phyloP scores from a whole-genome alignment of 352 stramenopile genomes.

The Phytophthora tentaculata region DNA sequence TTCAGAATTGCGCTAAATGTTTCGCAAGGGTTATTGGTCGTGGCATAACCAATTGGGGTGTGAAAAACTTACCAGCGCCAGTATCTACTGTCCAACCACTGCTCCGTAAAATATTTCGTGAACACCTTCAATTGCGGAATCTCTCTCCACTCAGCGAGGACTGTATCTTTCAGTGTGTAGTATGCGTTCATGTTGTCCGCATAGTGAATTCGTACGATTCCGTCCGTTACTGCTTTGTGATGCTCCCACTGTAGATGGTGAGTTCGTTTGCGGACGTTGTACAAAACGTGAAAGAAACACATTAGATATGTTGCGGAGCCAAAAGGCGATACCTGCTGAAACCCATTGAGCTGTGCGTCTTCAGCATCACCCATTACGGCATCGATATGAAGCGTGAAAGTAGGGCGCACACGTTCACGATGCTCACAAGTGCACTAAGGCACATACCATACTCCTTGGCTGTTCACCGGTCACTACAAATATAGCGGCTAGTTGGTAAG shows the following conservation, averaged over 20 bases:
- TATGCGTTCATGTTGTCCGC: constrained; percentile 1
- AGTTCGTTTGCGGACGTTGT: background rate
- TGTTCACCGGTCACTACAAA: constrained; percentile 17
- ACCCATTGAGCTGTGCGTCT: constrained; percentile 2
- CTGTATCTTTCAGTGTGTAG: background rate
- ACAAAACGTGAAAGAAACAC: constrained; percentile 2
- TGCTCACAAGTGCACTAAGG: background rate
- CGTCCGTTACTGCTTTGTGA: background rate
- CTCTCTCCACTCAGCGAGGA: background rate
- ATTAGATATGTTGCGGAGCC: background rate
- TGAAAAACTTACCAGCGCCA: background rate
- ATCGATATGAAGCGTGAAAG: background rate
- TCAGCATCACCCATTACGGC: constrained; percentile 6
- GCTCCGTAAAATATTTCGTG: constrained; percentile 1
- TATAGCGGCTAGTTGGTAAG: constrained; percentile 17
- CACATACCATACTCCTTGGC: constrained; percentile 19
- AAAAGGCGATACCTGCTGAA: constrained; percentile 2
- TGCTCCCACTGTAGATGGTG: background rate
- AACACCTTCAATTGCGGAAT: background rate
- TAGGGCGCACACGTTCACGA: background rate
- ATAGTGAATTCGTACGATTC: constrained; percentile 6
- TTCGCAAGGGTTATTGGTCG: background rate
- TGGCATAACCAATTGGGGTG: background rate
- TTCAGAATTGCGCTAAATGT: constrained; percentile 6
- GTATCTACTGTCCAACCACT: background rate